Percentiles rank a stretch among this genome's conserved stretches.
Evolutionary conservation across 2,329 filamentous ascomycete species (phyloP).

Genomic region (Juglanconis oblonga): DNA sequence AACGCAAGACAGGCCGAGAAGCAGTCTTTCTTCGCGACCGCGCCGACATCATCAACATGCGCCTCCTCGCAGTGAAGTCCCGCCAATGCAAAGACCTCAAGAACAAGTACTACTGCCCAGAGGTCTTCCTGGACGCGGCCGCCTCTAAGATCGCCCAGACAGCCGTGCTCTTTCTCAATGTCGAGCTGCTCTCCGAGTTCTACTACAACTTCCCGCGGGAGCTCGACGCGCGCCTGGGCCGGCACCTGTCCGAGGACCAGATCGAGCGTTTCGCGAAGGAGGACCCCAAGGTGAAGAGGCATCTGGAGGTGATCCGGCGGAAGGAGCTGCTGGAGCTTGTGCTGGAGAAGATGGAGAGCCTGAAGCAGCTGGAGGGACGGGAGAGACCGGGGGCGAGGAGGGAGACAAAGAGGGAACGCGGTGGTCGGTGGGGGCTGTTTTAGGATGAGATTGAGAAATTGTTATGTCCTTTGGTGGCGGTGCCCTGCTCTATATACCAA

Average conservation of each 20-base stretch:
- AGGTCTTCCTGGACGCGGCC: constrained; percentile 96
- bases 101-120: constrained; percentile 96
- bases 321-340: constrained; percentile 94
- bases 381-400: constrained; percentile 52
- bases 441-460: background rate
- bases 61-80: constrained; percentile 81
- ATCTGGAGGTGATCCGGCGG: constrained; percentile 85
- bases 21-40: constrained; percentile 92
- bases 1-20: constrained; percentile 67
- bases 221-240: constrained; percentile 80
- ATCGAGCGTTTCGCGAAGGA: constrained; percentile 90
- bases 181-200: constrained; percentile 93
- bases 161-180: constrained; percentile 94
- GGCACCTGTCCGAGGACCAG: constrained; percentile 73
- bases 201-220: constrained; percentile 97
- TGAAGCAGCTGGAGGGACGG: constrained; percentile 77
- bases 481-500: constrained; percentile 3
- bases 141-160: constrained; percentile 93
- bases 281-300: constrained; percentile 83
- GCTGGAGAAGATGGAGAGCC: constrained; percentile 89
- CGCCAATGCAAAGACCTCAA: constrained; percentile 80
- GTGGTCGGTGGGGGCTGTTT: constrained; percentile 17
- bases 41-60: constrained; percentile 85
- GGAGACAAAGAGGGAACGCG: constrained; percentile 27
- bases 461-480: background rate